Conservation (phyloP, 2,329 filamentous ascomycete genomes). For the Cladorrhinum sp. region DNA sequence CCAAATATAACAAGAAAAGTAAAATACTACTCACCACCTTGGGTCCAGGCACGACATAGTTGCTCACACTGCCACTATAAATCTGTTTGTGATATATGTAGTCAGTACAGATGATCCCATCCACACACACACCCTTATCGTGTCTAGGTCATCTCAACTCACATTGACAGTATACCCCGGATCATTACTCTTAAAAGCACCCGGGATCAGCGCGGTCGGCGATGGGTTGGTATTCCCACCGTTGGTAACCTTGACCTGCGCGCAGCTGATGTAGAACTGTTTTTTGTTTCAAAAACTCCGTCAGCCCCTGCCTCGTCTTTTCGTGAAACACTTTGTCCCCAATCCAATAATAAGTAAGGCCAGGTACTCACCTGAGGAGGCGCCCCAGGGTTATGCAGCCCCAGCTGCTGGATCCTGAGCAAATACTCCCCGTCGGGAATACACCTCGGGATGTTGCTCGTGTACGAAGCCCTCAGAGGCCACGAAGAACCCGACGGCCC, state of each 20-base stretch:
- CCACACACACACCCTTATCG: no score
- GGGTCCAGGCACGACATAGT: constrained; percentile 18
- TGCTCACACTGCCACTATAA: constrained; percentile 12
- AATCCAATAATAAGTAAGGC: background rate
- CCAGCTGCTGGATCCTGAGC: constrained; percentile 57
- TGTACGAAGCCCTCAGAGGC: constrained; percentile 33
- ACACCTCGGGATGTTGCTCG: constrained; percentile 46
- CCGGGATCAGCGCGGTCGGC: constrained; percentile 37
- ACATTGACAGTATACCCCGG: constrained; percentile 46
- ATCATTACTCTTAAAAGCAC: constrained; percentile 40
- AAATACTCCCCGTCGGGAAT: constrained; percentile 58
- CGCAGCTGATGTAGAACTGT: constrained; percentile 16
- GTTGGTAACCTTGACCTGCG: constrained; percentile 39
- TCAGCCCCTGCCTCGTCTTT: background rate
- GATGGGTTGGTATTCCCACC: constrained; percentile 33
- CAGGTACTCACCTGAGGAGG: constrained; percentile 15
- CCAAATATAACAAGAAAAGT: no score
- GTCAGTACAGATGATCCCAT: background rate
- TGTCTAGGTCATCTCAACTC: constrained; percentile 24
- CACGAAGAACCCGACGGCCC: constrained; percentile 26
- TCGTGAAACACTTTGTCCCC: background rate
- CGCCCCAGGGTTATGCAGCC: constrained; percentile 49
- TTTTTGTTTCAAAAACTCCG: background rate
- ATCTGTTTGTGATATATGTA: constrained; percentile 10
- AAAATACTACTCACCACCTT: constrained; percentile 17